Evolutionary conservation across 2,329 filamentous ascomycete genomes (phyloP).

Genomic region (Sporothrix brunneoviolacea): DNA sequence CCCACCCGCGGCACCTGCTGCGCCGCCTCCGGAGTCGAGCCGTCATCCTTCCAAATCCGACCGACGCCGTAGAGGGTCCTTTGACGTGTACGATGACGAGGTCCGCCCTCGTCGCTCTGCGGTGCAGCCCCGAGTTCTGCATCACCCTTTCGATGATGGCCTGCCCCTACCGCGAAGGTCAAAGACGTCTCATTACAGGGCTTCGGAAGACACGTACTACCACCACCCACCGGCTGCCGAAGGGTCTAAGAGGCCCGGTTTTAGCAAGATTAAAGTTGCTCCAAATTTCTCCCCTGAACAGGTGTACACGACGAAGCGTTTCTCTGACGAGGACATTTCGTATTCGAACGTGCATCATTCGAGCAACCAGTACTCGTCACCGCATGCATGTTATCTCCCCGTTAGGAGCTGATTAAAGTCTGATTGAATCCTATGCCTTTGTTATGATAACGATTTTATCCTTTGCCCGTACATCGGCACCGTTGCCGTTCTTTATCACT

Average conservation of each 20-base stretch:
- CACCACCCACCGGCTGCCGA: not conserved
- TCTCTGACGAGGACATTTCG: conserved; percentile 17
- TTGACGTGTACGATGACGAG: conserved; percentile 17
- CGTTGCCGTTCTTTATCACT: no score
- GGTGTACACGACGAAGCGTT: conserved; percentile 18
- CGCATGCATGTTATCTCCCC: conserved; percentile 7
- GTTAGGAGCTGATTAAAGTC: conserved; percentile 6
- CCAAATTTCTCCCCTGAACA: conserved; percentile 15
- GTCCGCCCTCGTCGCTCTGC: not conserved
- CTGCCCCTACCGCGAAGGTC: conserved; percentile 1
- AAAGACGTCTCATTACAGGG: conserved; percentile 2
- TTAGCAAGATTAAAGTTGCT: conserved; percentile 17
- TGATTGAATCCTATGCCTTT: not conserved
- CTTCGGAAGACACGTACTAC: conserved; percentile 10
- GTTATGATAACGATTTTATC: conserved; percentile 2
- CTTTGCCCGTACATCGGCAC: no score
- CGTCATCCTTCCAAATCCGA: conserved; percentile 14
- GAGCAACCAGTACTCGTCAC: conserved; percentile 7
- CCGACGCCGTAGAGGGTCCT: conserved; percentile 15
- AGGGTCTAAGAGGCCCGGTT: conserved; percentile 7
- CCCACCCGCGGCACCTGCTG: conserved; percentile 11
- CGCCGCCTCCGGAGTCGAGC: conserved; percentile 7
- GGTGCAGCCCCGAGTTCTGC: not conserved
- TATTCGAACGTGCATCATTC: conserved; percentile 17
- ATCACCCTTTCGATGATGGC: conserved; percentile 11